Conservation (phyloP, 2,329 filamentous ascomycete species). For the Chrysosporium queenslandicum region DNA sequence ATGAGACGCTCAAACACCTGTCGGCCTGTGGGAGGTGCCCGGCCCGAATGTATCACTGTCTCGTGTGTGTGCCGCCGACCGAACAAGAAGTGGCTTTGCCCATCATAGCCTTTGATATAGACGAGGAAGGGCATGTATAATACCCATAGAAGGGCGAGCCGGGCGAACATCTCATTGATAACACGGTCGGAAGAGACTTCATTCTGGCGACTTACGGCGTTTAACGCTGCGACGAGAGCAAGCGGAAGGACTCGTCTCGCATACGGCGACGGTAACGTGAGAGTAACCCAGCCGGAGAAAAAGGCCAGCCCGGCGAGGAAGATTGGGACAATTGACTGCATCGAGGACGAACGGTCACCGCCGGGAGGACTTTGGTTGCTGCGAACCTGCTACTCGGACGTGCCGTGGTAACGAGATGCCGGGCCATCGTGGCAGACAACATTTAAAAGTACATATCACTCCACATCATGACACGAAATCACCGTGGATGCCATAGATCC, state of each 20-base stretch:
- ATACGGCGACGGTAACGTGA: background rate
- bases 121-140: constrained; percentile 11
- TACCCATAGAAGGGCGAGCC: constrained; percentile 6
- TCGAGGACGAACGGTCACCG: background rate
- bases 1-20: background rate
- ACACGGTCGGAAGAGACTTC: background rate
- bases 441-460: too few species aligned
- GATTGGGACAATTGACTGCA: background rate
- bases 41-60: background rate
- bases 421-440: too few species aligned
- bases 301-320: background rate
- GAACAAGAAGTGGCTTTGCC: background rate
- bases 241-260: constrained; percentile 3
- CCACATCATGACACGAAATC: too few species aligned
- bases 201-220: constrained; percentile 6
- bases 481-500: too few species aligned
- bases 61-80: background rate
- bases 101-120: constrained; percentile 7
- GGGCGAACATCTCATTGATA: constrained; percentile 10
- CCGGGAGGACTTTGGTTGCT: too few species aligned
- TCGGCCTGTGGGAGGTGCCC: background rate
- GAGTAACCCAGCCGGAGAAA: background rate
- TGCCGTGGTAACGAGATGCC: too few species aligned
- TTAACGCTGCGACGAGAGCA: background rate
- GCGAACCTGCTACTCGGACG: too few species aligned